phyloP scores from a whole-genome alignment of 2,329 filamentous ascomycete genomes.

The Cercospora sp. region DNA sequence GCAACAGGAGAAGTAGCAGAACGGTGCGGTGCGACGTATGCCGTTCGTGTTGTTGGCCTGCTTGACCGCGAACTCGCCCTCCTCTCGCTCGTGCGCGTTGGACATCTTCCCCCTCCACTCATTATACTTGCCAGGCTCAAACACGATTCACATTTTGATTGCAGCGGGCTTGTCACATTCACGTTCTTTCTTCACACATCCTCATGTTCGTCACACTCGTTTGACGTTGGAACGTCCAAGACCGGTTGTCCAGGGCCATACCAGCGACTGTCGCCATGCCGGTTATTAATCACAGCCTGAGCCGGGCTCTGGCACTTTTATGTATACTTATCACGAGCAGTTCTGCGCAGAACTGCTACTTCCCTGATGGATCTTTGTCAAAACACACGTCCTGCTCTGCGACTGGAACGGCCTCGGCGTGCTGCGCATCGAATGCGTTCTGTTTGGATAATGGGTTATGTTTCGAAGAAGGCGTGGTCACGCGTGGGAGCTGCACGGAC shows the following conservation, averaged over 20 bases:
- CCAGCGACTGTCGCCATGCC: slow-evolving; percentile 13
- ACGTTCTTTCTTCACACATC: slow-evolving; percentile 5
- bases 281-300: slow-evolving; percentile 12
- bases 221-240: slow-evolving; percentile 4
- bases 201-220: slow-evolving; percentile 10
- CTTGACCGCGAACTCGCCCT: neutral
- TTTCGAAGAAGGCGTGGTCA: slow-evolving; percentile 35
- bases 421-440: slow-evolving; percentile 34
- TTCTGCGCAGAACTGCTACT: slow-evolving; percentile 34
- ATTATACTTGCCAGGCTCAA: neutral
- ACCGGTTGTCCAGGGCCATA: slow-evolving; percentile 6
- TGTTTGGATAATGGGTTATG: slow-evolving; percentile 39
- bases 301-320: slow-evolving; percentile 18
- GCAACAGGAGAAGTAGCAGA: neutral
- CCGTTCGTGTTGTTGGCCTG: neutral
- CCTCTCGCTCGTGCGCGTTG: neutral
- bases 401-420: slow-evolving; percentile 27
- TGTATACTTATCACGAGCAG: slow-evolving; percentile 19
- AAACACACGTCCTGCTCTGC: slow-evolving; percentile 29
- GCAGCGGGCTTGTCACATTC: neutral
- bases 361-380: slow-evolving; percentile 32
- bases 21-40: neutral
- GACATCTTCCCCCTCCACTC: neutral
- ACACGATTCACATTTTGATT: neutral
- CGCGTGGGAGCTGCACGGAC: slow-evolving; percentile 37